Percentiles rank a stretch among this genome's conserved stretches.
These are phyloP conservation scores for Forsythia viridissima DNA, from an alignment of 257 asterid genomes.

Conservation along the genomic window DNA sequence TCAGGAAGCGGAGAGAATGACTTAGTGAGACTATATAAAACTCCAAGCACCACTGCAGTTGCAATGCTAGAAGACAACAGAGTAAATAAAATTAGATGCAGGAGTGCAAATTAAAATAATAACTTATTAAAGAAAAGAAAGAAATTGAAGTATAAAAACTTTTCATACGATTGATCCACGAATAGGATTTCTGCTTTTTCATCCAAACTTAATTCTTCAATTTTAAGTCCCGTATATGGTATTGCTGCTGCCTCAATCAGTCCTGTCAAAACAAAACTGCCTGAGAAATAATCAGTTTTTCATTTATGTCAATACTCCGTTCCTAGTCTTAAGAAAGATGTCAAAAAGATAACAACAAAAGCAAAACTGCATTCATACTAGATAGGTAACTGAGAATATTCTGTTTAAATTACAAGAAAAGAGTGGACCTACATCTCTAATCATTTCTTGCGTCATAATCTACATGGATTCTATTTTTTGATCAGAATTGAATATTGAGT, in stretches of 20 bases:
- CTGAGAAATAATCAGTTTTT: conserved; percentile 64
- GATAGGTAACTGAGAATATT: neutral
- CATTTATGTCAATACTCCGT: conserved; percentile 13
- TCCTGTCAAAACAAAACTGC: conserved; percentile 99
- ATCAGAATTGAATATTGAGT: neutral
- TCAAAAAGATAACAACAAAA: neutral
- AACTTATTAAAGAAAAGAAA: conserved; percentile 1
- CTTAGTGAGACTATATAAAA: conserved; percentile 78
- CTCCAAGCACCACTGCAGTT: conserved; percentile 79
- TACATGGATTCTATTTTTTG: no score
- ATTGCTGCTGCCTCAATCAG: conserved; percentile 79
- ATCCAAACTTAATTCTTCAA: conserved; percentile 76
- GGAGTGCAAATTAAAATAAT: conserved; percentile 3
- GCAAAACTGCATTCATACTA: neutral
- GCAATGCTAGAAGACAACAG: conserved; percentile 55
- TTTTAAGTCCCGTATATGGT: conserved; percentile 58
- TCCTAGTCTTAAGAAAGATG: conserved; percentile 1
- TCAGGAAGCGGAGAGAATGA: conserved; percentile 87
- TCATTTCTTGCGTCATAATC: neutral
- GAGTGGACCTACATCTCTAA: neutral
- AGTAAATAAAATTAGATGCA: conserved; percentile 25
- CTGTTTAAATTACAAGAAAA: neutral
- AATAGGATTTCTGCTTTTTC: conserved; percentile 91
- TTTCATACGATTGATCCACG: conserved; percentile 70
- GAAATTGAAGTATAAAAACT: conserved; percentile 13